These are phyloP conservation scores for Sodiomyces alkalinus DNA, from an alignment of 2,329 filamentous ascomycete species.

Conservation along the genomic window DNA sequence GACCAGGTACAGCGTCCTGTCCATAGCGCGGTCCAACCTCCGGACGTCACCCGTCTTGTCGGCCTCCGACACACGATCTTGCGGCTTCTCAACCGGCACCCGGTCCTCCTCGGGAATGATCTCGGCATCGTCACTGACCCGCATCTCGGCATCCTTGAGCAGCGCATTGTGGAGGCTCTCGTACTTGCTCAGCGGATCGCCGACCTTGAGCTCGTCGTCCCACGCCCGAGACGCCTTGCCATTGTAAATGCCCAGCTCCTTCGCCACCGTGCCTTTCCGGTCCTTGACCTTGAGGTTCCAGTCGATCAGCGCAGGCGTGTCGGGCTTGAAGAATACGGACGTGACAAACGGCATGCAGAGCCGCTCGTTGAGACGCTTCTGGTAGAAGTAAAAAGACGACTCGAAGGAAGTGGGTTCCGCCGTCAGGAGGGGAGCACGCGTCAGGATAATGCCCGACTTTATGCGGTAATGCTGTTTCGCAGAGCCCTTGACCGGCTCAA, in stretches of 20 bases:
- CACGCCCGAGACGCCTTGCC: slow-evolving; percentile 56
- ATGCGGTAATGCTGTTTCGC: slow-evolving; percentile 25
- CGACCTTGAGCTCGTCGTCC: slow-evolving; percentile 82
- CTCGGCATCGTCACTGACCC: slow-evolving; percentile 45
- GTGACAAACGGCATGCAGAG: slow-evolving; percentile 74
- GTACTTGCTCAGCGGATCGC: slow-evolving; percentile 50
- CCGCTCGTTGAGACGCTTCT: slow-evolving; percentile 90
- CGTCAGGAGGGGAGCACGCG: slow-evolving; percentile 76
- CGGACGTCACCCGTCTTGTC: slow-evolving; percentile 59
- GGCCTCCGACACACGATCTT: slow-evolving; percentile 59
- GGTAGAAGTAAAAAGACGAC: slow-evolving; percentile 89
- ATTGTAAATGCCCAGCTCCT: slow-evolving; percentile 76
- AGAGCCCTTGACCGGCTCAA: slow-evolving; percentile 9
- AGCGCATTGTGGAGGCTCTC: slow-evolving; percentile 52
- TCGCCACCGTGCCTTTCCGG: slow-evolving; percentile 56
- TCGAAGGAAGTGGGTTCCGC: slow-evolving; percentile 77
- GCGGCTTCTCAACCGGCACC: slow-evolving; percentile 54
- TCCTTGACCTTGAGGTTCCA: slow-evolving; percentile 78
- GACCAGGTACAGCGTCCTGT: slow-evolving; percentile 74
- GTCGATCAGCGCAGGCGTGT: slow-evolving; percentile 70
- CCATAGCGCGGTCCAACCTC: slow-evolving; percentile 66
- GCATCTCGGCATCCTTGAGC: slow-evolving; percentile 57
- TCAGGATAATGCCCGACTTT: slow-evolving; percentile 62
- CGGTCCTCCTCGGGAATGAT: slow-evolving; percentile 40
- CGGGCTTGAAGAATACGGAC: slow-evolving; percentile 89